phyloP scores from a whole-genome alignment of 768 basidiomycete species.

The Mycena pura region DNA sequence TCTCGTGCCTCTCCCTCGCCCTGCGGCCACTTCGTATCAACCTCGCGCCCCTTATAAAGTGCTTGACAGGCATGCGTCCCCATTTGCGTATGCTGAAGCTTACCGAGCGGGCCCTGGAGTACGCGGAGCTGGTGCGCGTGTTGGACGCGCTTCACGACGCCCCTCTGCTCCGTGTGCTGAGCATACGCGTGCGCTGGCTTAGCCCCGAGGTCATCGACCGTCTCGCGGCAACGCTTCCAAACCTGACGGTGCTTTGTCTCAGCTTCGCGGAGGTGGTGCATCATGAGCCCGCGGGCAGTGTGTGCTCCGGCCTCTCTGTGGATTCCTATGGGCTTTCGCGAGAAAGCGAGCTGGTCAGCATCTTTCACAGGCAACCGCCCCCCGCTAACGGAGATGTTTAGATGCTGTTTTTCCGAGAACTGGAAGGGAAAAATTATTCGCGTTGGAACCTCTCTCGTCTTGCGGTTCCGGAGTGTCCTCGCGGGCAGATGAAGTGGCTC shows the following conservation, averaged over 20 bases:
- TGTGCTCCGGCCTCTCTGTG: conserved; percentile 11
- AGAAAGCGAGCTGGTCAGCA: conserved; percentile 14
- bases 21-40: conserved; percentile 47
- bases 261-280: conserved; percentile 32
- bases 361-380: background rate
- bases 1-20: conserved; percentile 42
- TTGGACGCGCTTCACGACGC: conserved; percentile 31
- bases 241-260: conserved; percentile 31
- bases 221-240: conserved; percentile 31
- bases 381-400: background rate
- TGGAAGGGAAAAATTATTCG: background rate
- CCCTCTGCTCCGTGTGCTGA: conserved; percentile 26
- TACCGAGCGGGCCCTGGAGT: conserved; percentile 43
- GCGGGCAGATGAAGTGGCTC: conserved; percentile 15
- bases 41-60: conserved; percentile 34
- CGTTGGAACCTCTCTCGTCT: conserved; percentile 19
- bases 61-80: conserved; percentile 37
- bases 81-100: conserved; percentile 42
- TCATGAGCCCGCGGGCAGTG: conserved; percentile 11
- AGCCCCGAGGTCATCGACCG: conserved; percentile 34
- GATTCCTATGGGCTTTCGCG: conserved; percentile 8
- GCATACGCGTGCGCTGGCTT: conserved; percentile 29
- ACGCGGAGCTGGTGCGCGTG: conserved; percentile 38
- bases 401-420: conserved; percentile 16
- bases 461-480: conserved; percentile 20